Base-by-base conservation (phyloP, 306 rosid genomes). In the Oemleria cerasiformis region DNA sequence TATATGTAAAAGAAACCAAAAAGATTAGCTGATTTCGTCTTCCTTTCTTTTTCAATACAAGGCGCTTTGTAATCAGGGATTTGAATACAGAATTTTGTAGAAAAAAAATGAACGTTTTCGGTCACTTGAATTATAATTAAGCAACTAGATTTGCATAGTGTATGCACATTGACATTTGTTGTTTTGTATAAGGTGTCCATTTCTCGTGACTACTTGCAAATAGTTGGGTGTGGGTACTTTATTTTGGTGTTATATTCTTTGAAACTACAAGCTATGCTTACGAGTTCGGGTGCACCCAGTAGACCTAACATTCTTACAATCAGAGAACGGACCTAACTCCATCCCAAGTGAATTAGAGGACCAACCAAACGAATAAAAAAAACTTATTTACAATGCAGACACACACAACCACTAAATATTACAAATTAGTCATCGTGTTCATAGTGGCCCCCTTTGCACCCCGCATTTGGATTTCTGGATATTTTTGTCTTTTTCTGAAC, bases 391-490 rank as follows among this genome's bases (percentile, higher is more conserved):
- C 13, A 17, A 14, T 48, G 12, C 1, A 48, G 25, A 51, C 57
- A 51, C 57, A 2, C 57, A 7, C 13, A 51, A 19, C 57, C 25
- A n/a, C 57, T 51, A 1, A 21, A 51, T 51, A 51, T n/a, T 23
- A 57, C 61, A 72, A 57, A 78, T 58, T 65, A 17, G 23, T 38
- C 72, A 73, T 55, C 16, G 64, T n/a, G 9, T 51, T 51, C 25
- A 17, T 71, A 38, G 51, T 78, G 58, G 68, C 66, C 77, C 55
- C 58, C 47, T 74, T 72, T 66, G 12, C 68, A 70, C 83, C 68
- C 80, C n/a, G 47, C 74, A 77, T 12, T 67, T 47, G 69, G 70
- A 72, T 34, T 40, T 62, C 71, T 2, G 20, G 8, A n/a, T n/a
- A n/a, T 16, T 53, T n/a, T 40, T 3, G 59, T 67, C 80, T 78